phyloP scores from a whole-genome alignment of 2,329 filamentous ascomycete genomes.

The Amphichorda felina region DNA sequence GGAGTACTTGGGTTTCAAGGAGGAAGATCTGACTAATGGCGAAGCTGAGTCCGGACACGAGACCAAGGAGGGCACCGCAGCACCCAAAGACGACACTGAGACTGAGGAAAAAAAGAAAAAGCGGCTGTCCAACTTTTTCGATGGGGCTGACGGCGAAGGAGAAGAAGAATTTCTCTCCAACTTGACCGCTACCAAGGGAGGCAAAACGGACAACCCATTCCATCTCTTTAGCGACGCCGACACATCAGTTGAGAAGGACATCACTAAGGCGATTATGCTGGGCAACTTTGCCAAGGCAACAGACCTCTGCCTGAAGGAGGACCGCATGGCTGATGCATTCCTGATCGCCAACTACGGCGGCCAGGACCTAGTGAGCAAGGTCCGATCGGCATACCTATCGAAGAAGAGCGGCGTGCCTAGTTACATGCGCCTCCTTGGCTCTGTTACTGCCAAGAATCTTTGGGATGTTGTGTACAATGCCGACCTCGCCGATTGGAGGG shows the following conservation, averaged over 20 bases:
- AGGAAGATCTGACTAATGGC: slow-evolving; percentile 41
- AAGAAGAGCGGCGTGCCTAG: slow-evolving; percentile 75
- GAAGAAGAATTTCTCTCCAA: slow-evolving; percentile 80
- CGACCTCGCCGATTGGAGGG: slow-evolving; percentile 87
- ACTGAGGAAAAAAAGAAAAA: slow-evolving; percentile 38
- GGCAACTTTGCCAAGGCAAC: slow-evolving; percentile 86
- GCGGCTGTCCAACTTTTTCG: slow-evolving; percentile 70
- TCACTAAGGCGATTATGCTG: slow-evolving; percentile 79
- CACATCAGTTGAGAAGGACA: slow-evolving; percentile 68
- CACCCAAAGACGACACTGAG: slow-evolving; percentile 3
- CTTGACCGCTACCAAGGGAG: slow-evolving; percentile 76
- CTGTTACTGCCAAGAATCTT: slow-evolving; percentile 89
- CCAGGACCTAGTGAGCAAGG: slow-evolving; percentile 86
- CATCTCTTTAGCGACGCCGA: slow-evolving; percentile 78
- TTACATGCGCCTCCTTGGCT: slow-evolving; percentile 81
- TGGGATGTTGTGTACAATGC: slow-evolving; percentile 98
- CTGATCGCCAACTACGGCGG: slow-evolving; percentile 96
- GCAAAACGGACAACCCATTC: slow-evolving; percentile 91
- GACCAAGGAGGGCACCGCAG: slow-evolving; percentile 15
- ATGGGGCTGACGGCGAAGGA: slow-evolving; percentile 48
- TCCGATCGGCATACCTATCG: slow-evolving; percentile 81
- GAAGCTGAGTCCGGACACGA: slow-evolving; percentile 19
- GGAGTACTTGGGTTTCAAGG: slow-evolving; percentile 79
- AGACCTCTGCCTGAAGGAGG: slow-evolving; percentile 77
- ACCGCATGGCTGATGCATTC: slow-evolving; percentile 89